Conservation (phyloP, 2,329 filamentous ascomycete genomes). For the Fusarium guadeloupense region DNA sequence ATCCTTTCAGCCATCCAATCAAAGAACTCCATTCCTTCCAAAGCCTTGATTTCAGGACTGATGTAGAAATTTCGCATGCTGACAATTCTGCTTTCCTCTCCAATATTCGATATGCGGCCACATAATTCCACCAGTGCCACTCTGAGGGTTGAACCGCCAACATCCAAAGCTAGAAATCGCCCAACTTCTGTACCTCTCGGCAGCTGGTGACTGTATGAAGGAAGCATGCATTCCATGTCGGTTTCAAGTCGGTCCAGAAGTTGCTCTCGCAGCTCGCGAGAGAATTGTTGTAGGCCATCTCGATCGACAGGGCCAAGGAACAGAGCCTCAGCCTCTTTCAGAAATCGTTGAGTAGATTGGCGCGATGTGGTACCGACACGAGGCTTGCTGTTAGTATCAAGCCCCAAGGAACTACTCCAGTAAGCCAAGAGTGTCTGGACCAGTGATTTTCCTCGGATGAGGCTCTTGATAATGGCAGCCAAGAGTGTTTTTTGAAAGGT, state of each 20-base stretch:
- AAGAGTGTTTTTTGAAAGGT: conserved; percentile 64
- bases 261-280: conserved; percentile 62
- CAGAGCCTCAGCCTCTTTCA: conserved; percentile 64
- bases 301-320: conserved; percentile 60
- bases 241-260: conserved; percentile 62
- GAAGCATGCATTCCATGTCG: conserved; percentile 69
- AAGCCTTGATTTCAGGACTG: conserved; percentile 61
- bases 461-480: conserved; percentile 64
- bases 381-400: conserved; percentile 43
- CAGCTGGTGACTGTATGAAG: conserved; percentile 71
- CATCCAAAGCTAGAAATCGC: conserved; percentile 70
- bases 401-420: conserved; percentile 57
- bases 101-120: conserved; percentile 53
- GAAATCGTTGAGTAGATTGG: conserved; percentile 59
- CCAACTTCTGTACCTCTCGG: conserved; percentile 68
- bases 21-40: conserved; percentile 70
- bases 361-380: conserved; percentile 30
- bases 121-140: conserved; percentile 70
- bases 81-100: conserved; percentile 60
- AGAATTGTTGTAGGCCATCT: conserved; percentile 57
- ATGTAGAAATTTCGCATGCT: conserved; percentile 67
- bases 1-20: conserved; percentile 74
- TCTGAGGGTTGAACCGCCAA: conserved; percentile 74
- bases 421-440: conserved; percentile 65
- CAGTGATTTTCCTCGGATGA: conserved; percentile 67